Evolutionary conservation across 352 stramenopile genomes (phyloP).

Genomic region (Phytophthora niederhauseri): DNA sequence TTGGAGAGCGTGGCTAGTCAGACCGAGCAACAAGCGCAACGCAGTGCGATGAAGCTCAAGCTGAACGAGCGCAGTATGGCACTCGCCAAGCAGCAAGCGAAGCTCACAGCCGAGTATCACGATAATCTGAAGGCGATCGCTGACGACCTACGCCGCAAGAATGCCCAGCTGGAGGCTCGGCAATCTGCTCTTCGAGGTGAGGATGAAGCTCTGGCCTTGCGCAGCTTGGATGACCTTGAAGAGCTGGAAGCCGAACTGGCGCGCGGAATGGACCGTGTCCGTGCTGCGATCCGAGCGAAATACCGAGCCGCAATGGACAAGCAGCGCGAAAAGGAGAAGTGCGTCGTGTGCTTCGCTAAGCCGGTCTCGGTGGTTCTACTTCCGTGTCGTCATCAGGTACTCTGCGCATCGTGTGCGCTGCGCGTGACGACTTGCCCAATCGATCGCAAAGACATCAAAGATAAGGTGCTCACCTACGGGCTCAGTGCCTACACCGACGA

Average conservation of each 20-base stretch:
- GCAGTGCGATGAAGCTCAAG: conserved; percentile 31
- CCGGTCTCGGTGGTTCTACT: conserved; percentile 53
- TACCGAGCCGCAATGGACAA: conserved; percentile 36
- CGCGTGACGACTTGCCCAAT: conserved; percentile 61
- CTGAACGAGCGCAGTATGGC: conserved; percentile 38
- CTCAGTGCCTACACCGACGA: conserved; percentile 45
- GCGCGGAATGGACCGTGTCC: conserved; percentile 36
- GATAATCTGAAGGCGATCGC: conserved; percentile 34
- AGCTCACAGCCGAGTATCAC: conserved; percentile 40
- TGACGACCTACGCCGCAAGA: conserved; percentile 32
- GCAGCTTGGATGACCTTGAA: conserved; percentile 51
- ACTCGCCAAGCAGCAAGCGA: conserved; percentile 40
- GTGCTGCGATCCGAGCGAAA: conserved; percentile 31
- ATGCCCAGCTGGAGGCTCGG: conserved; percentile 26
- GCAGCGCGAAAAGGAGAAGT: conserved; percentile 35
- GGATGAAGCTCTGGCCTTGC: conserved; percentile 26
- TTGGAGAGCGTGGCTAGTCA: conserved; percentile 26
- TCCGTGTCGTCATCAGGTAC: conserved; percentile 65
- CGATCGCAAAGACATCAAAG: conserved; percentile 58
- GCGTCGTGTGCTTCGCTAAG: conserved; percentile 64
- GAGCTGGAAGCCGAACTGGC: conserved; percentile 42
- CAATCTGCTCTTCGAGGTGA: conserved; percentile 32
- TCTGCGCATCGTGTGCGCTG: conserved; percentile 61
- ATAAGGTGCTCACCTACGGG: conserved; percentile 75
- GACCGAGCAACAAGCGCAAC: conserved; percentile 29